A percentile compares a stretch with the other conserved stretches of the same genome.
These are phyloP conservation scores for Persicaria maculosa DNA, from an alignment of 148 eudicot genomes.

Conservation along the genomic window DNA sequence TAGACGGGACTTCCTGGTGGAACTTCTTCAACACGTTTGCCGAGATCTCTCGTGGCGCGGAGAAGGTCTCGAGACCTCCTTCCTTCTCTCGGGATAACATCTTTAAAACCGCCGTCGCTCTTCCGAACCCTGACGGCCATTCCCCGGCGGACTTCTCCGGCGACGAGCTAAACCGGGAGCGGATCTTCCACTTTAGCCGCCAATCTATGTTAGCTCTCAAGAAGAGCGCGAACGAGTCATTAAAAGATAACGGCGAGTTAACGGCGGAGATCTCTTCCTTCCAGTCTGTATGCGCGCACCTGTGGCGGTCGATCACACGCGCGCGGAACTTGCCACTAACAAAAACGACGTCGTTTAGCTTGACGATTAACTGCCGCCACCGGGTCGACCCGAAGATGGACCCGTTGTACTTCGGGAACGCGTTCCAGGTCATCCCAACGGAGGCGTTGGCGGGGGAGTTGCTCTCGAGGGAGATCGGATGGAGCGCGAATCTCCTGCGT, in stretches of 20 bases:
- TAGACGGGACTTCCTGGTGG: constrained; percentile 51
- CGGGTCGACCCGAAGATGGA: constrained; percentile 64
- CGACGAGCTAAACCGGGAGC: constrained; percentile 35
- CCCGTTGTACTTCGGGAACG: constrained; percentile 65
- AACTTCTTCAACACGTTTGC: constrained; percentile 46
- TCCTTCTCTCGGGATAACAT: constrained; percentile 21
- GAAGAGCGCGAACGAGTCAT: constrained; percentile 33
- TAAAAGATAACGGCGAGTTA: neutral
- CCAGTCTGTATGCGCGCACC: constrained; percentile 51
- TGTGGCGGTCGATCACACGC: constrained; percentile 70
- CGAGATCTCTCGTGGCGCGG: constrained; percentile 23
- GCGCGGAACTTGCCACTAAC: constrained; percentile 38
- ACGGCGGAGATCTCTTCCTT: constrained; percentile 62
- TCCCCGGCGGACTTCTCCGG: constrained; percentile 17
- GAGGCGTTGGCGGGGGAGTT: constrained; percentile 47
- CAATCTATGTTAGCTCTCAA: constrained; percentile 40
- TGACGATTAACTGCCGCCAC: constrained; percentile 79
- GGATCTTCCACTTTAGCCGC: constrained; percentile 53
- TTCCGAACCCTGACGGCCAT: constrained; percentile 31
- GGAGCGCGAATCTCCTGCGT: constrained; percentile 71
- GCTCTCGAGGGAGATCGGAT: constrained; percentile 33
- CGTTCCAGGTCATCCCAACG: constrained; percentile 67
- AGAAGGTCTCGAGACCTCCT: constrained; percentile 19
- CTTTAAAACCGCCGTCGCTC: constrained; percentile 21
- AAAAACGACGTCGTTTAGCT: constrained; percentile 55